phyloP scores from a whole-genome alignment of 2,329 filamentous ascomycete species.

The Zopfia rhizophila region DNA sequence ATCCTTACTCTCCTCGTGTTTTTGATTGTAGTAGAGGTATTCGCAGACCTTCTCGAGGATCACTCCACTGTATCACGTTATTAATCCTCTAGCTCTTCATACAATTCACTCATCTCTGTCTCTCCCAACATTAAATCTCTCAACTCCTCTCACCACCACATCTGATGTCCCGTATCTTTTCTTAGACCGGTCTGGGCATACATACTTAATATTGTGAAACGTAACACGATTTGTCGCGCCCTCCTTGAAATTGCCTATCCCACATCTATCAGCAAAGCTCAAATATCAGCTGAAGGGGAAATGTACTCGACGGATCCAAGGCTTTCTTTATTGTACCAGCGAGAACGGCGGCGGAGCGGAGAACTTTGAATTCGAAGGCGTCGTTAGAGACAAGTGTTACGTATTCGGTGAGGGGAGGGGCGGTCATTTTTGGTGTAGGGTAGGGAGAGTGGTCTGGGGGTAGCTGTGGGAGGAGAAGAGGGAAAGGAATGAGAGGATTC shows the following conservation, averaged over 20 bases:
- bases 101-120: not conserved
- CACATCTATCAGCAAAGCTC: not conserved
- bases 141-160: too few relatives aligned
- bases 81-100: not conserved
- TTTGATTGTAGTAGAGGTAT: slow-evolving; percentile 86
- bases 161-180: not conserved
- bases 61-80: slow-evolving; percentile 66
- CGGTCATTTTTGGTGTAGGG: slow-evolving; percentile 34
- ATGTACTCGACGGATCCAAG: slow-evolving; percentile 74
- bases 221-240: slow-evolving; percentile 71
- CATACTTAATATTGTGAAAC: slow-evolving; percentile 79
- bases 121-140: too few relatives aligned
- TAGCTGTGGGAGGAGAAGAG: too few relatives aligned
- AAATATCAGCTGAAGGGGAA: not conserved
- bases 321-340: slow-evolving; percentile 79
- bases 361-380: slow-evolving; percentile 79
- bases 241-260: slow-evolving; percentile 71
- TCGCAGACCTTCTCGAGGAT: slow-evolving; percentile 84
- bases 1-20: slow-evolving; percentile 74
- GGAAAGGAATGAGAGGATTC: too few relatives aligned
- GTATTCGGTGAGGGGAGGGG: slow-evolving; percentile 66
- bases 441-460: too few relatives aligned
- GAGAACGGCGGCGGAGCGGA: slow-evolving; percentile 75
- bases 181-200: not conserved
- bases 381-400: slow-evolving; percentile 81